A percentile compares a stretch with the other conserved stretches of the same genome.
These are phyloP conservation scores for Acanthamoeba royreba DNA, from an alignment of 208 protist species.

Conservation along the genomic window DNA sequence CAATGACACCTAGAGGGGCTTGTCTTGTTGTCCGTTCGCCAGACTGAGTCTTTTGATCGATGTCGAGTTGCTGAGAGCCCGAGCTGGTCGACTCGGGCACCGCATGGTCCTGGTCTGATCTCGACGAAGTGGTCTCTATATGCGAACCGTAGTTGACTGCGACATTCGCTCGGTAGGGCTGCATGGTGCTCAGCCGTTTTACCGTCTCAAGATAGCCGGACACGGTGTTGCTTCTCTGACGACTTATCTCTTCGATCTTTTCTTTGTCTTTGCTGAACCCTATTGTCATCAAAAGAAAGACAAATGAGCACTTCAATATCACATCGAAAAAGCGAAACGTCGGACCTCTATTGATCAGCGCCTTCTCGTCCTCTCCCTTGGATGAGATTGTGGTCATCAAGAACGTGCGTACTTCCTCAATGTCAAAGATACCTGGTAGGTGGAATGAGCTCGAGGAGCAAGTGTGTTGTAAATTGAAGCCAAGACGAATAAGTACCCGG, in stretches of 20 bases:
- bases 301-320: too few relatives aligned
- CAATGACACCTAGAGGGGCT: not conserved
- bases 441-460: too few relatives aligned
- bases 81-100: too few relatives aligned
- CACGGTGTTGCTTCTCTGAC: not conserved
- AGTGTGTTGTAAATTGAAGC: too few relatives aligned
- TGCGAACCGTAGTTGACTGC: too few relatives aligned
- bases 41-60: too few relatives aligned
- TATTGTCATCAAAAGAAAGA: too few relatives aligned
- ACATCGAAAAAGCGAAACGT: not conserved
- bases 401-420: conserved; percentile 18
- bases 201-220: not conserved
- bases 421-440: not conserved
- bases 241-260: not conserved
- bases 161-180: not conserved
- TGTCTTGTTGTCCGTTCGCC: not conserved
- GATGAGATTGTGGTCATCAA: conserved; percentile 8
- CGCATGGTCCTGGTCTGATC: too few relatives aligned
- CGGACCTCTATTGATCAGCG: not conserved
- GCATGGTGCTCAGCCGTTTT: not conserved
- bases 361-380: conserved; percentile 25
- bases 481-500: too few relatives aligned
- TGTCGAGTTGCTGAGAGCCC: too few relatives aligned
- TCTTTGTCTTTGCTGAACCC: conserved; percentile 25
- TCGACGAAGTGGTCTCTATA: too few relatives aligned